A percentile compares a stretch with the other conserved stretches of the same genome.
phyloP scores from a whole-genome alignment of 1,284 basidiomycete genomes.

The Puccinia horiana region DNA sequence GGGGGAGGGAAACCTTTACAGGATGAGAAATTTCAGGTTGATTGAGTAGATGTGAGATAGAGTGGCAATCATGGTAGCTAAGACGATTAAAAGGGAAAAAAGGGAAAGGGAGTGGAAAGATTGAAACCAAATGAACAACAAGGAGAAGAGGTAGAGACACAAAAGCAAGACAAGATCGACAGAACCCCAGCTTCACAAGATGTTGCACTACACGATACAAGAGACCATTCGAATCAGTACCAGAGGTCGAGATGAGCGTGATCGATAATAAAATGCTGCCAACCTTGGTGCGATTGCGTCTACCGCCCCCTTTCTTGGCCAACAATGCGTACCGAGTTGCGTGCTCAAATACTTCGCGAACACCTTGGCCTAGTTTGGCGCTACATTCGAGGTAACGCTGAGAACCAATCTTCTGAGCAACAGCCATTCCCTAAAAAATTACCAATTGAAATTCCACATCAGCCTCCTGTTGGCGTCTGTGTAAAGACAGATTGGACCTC shows the following conservation, averaged over 20 bases:
- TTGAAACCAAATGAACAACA: background rate
- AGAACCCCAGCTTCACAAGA: conserved; percentile 6
- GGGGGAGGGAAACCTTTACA: background rate
- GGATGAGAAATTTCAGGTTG: background rate
- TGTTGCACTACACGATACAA: background rate
- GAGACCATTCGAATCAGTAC: background rate
- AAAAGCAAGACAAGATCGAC: too few relatives aligned
- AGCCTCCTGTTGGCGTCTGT: background rate
- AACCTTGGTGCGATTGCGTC: conserved; percentile 34
- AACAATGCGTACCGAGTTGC: conserved; percentile 79
- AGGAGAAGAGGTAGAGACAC: background rate
- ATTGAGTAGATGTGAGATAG: background rate
- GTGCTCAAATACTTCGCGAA: conserved; percentile 87
- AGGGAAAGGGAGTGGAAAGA: background rate
- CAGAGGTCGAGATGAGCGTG: background rate
- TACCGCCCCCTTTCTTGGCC: conserved; percentile 36
- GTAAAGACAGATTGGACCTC: background rate
- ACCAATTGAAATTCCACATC: background rate
- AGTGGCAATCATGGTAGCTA: background rate
- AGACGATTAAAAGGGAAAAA: conserved; percentile 15
- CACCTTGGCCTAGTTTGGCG: conserved; percentile 83
- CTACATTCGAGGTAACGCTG: conserved; percentile 87
- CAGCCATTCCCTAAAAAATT: conserved; percentile 71
- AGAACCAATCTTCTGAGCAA: conserved; percentile 84
- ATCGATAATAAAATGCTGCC: background rate